phyloP scores from a whole-genome alignment of 495 filamentous ascomycete genomes.

The Xylaria longipes region DNA sequence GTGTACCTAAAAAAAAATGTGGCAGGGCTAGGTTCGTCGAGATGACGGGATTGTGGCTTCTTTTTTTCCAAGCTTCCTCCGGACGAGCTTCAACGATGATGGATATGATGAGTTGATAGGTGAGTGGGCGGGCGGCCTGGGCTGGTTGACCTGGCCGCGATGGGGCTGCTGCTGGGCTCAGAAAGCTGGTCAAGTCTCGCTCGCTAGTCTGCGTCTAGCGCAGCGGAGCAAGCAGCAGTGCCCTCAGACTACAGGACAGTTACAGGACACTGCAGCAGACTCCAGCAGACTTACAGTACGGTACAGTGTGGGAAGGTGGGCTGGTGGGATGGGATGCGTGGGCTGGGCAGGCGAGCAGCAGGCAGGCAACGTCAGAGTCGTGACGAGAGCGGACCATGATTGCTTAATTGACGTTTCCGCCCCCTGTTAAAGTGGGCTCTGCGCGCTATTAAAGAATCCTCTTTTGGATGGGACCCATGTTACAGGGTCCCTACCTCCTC shows the following conservation, averaged over 20 bases:
- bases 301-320: slow-evolving; percentile 6
- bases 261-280: too few species aligned
- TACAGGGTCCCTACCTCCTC: too few species aligned
- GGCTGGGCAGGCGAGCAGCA: neutral
- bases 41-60: slow-evolving; percentile 22
- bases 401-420: slow-evolving; percentile 14
- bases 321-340: slow-evolving; percentile 4
- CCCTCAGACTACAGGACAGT: too few species aligned
- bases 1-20: slow-evolving; percentile 23
- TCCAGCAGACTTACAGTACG: too few species aligned
- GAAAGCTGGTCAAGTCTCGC: neutral
- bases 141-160: slow-evolving; percentile 15
- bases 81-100: slow-evolving; percentile 19
- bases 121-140: slow-evolving; percentile 7
- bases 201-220: neutral
- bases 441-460: slow-evolving; percentile 10
- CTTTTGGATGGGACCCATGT: neutral
- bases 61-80: slow-evolving; percentile 11
- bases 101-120: slow-evolving; percentile 17
- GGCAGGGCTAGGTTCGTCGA: slow-evolving; percentile 21
- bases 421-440: slow-evolving; percentile 1
- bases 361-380: slow-evolving; percentile 20
- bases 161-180: slow-evolving; percentile 9
- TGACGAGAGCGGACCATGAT: neutral
- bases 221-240: neutral